phyloP scores from a whole-genome alignment of 176 grass and related monocot genomes.

The Metroxylon sagu region DNA sequence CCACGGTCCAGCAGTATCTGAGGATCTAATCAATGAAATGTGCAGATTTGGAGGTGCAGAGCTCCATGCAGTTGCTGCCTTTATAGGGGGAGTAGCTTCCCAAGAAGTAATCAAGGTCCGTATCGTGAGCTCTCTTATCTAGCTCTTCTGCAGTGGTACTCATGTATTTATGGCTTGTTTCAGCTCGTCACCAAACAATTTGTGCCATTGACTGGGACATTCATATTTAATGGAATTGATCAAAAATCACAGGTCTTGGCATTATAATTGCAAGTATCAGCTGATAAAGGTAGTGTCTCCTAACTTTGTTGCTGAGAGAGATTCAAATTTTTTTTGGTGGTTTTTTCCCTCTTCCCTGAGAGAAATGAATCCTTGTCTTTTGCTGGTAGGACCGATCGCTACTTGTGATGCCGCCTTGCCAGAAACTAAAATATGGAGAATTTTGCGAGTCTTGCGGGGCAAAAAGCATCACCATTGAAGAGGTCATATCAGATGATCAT shows the following conservation, averaged over 20 bases:
- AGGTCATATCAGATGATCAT: no score
- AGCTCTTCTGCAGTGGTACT: no score
- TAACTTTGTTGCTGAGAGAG: no score
- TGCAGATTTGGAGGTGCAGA: slow-evolving; percentile 79
- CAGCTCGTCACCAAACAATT: slow-evolving; percentile 91
- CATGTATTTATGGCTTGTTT: neutral
- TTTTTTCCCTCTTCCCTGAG: no score
- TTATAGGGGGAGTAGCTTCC: slow-evolving; percentile 73
- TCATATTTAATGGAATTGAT: slow-evolving; percentile 91
- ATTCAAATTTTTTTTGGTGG: no score
- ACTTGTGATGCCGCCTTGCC: no score
- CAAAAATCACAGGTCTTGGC: slow-evolving; percentile 78
- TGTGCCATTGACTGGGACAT: slow-evolving; percentile 62
- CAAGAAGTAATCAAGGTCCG: slow-evolving; percentile 89
- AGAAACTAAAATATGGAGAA: no score
- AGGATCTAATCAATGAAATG: slow-evolving; percentile 79
- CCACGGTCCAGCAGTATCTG: slow-evolving; percentile 51
- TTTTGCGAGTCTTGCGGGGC: no score
- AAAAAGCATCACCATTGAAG: no score
- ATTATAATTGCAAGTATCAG: slow-evolving; percentile 27
- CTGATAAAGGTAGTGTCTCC: no score
- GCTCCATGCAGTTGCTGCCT: slow-evolving; percentile 69
- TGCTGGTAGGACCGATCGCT: no score
- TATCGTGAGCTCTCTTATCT: neutral
- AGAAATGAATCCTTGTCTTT: no score